These are phyloP conservation scores for Serendipita sp. DNA, from an alignment of 768 basidiomycete genomes.

Conservation along the genomic window DNA sequence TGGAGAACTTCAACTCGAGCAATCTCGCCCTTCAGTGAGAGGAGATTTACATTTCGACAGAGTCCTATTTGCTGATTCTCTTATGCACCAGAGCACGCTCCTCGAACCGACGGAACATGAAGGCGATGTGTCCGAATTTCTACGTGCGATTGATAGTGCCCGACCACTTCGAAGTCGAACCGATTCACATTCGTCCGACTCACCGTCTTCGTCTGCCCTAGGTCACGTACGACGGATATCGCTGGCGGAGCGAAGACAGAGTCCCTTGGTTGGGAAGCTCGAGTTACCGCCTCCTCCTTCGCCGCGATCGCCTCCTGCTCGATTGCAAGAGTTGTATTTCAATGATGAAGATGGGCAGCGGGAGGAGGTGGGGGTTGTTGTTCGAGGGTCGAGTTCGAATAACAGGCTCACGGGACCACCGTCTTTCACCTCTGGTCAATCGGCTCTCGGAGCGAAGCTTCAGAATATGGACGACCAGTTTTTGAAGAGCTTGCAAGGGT, in stretches of 20 bases:
- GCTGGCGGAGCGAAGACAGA: neutral
- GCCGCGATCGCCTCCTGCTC: neutral
- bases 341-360: neutral
- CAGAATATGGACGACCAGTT: slow-evolving; percentile 1
- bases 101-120: slow-evolving; percentile 43
- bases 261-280: neutral
- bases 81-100: slow-evolving; percentile 26
- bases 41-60: neutral
- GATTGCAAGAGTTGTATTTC: neutral
- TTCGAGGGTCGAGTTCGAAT: too few species aligned
- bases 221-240: neutral
- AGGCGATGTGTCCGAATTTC: slow-evolving; percentile 63
- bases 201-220: neutral
- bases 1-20: slow-evolving; percentile 15
- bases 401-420: neutral
- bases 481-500: neutral
- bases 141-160: slow-evolving; percentile 48
- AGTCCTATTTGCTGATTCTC: neutral
- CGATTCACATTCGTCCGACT: neutral
- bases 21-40: neutral
- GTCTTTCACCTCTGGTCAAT: neutral
- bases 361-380: neutral
- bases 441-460: neutral
- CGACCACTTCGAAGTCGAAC: neutral
- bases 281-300: slow-evolving; percentile 1